A percentile compares a stretch with the other conserved stretches of the same genome.
Conservation (phyloP, 2,329 filamentous ascomycete species). For the Penicillium sp. region DNA sequence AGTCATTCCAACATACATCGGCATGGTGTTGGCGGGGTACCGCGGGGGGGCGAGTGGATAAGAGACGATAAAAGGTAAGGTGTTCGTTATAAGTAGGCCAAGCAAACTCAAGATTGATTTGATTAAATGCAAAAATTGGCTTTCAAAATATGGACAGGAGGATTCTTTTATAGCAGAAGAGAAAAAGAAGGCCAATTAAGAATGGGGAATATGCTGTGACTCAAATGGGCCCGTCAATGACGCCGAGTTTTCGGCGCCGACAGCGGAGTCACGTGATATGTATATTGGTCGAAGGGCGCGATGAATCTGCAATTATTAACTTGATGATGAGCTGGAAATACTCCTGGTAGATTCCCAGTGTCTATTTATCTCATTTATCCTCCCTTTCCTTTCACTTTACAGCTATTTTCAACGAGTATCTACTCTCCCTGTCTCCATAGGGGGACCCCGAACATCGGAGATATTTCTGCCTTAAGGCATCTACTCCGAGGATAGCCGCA, state of each 20-base stretch:
- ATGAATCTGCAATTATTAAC: neutral
- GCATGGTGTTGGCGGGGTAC: conserved; percentile 35
- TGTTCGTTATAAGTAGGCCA: neutral
- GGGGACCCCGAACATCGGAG: conserved; percentile 10
- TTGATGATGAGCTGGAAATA: neutral
- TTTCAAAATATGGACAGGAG: conserved; percentile 2
- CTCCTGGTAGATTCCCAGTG: neutral
- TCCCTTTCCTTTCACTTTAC: neutral
- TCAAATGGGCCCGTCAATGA: conserved; percentile 24
- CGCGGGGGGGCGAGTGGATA: conserved; percentile 23
- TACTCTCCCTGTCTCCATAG: neutral
- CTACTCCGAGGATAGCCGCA: conserved; percentile 5
- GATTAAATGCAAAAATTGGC: neutral
- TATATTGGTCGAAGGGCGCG: neutral
- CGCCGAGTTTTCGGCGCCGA: conserved; percentile 29
- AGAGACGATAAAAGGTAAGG: conserved; percentile 10
- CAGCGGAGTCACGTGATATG: conserved; percentile 27
- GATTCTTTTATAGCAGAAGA: conserved; percentile 3
- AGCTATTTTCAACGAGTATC: neutral
- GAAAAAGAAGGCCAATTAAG: conserved; percentile 21
- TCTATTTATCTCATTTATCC: neutral
- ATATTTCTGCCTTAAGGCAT: conserved; percentile 7
- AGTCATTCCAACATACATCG: conserved; percentile 34
- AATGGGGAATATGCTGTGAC: conserved; percentile 22
- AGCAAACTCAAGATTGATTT: conserved; percentile 2